These are phyloP conservation scores for Jaapia argillacea DNA, from an alignment of 768 basidiomycete genomes.

Conservation along the genomic window DNA sequence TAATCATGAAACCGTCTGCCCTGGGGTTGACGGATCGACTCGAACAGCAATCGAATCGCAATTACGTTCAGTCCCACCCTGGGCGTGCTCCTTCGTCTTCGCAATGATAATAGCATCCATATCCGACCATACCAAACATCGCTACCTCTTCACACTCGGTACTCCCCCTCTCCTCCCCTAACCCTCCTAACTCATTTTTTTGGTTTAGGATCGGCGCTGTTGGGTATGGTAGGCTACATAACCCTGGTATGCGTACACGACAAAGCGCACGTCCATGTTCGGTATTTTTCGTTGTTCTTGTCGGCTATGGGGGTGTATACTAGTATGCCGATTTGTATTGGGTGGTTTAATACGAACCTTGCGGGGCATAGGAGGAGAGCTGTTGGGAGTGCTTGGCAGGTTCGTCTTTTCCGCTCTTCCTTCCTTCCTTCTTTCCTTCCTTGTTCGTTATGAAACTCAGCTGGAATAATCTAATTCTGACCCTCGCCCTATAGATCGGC, in stretches of 20 bases:
- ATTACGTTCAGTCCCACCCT: slow-evolving; percentile 20
- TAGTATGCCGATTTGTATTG: slow-evolving; percentile 12
- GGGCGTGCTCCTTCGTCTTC: slow-evolving; percentile 15
- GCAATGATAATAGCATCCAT: slow-evolving; percentile 13
- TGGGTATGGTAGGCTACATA: slow-evolving; percentile 10
- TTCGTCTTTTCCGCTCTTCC: too few relatives aligned
- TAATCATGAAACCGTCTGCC: not conserved
- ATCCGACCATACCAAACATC: slow-evolving; percentile 14
- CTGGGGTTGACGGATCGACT: slow-evolving; percentile 4
- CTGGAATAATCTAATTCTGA: not conserved
- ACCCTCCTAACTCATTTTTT: not conserved
- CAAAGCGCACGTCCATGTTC: slow-evolving; percentile 7
- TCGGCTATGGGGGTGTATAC: slow-evolving; percentile 10
- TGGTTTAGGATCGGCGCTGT: not conserved
- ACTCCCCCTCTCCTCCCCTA: not conserved
- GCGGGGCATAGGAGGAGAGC: slow-evolving; percentile 15
- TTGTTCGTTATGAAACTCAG: too few relatives aligned
- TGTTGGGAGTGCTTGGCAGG: slow-evolving; percentile 17
- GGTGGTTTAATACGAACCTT: slow-evolving; percentile 14
- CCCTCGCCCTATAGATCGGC: slow-evolving; percentile 6
- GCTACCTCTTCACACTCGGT: slow-evolving; percentile 9
- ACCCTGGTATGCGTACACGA: slow-evolving; percentile 10
- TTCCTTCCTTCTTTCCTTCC: too few relatives aligned
- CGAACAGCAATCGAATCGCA: slow-evolving; percentile 16
- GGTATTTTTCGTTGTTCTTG: slow-evolving; percentile 12